Conservation (phyloP, 2,329 filamentous ascomycete genomes). For the Aspergillus caelatus region DNA sequence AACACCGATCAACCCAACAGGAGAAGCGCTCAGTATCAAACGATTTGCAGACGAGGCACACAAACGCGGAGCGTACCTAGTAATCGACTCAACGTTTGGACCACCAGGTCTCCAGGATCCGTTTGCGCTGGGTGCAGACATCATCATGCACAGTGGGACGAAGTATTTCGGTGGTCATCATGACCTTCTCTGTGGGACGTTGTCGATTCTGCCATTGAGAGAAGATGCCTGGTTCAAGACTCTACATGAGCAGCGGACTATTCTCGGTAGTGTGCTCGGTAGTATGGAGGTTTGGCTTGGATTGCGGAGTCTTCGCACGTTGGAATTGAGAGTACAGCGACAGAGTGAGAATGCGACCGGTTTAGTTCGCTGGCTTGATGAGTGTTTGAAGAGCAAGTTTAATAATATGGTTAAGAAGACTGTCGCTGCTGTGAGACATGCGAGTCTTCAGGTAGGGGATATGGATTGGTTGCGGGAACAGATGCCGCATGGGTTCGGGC, state of each 20-base stretch:
- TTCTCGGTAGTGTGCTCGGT: constrained; percentile 82
- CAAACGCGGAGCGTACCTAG: constrained; percentile 71
- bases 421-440: constrained; percentile 70
- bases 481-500: constrained; percentile 88
- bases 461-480: constrained; percentile 76
- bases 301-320: constrained; percentile 78
- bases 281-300: constrained; percentile 91
- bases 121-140: constrained; percentile 77
- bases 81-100: constrained; percentile 89
- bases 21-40: constrained; percentile 74
- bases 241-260: constrained; percentile 69
- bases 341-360: constrained; percentile 72
- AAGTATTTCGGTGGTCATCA: constrained; percentile 97
- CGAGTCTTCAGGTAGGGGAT: constrained; percentile 68
- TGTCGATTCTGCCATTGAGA: constrained; percentile 65
- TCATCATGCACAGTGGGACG: constrained; percentile 91
- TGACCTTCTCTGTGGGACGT: constrained; percentile 79
- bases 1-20: constrained; percentile 89
- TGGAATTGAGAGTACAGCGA: constrained; percentile 77
- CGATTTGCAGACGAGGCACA: constrained; percentile 74
- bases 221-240: constrained; percentile 60
- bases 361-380: constrained; percentile 72
- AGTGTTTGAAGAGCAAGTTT: constrained; percentile 44
- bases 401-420: constrained; percentile 53
- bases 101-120: constrained; percentile 89